Percentiles rank a stretch among this genome's conserved stretches.
Conservation (phyloP, 768 basidiomycete genomes). For the Hygrophoropsis aurantiaca region DNA sequence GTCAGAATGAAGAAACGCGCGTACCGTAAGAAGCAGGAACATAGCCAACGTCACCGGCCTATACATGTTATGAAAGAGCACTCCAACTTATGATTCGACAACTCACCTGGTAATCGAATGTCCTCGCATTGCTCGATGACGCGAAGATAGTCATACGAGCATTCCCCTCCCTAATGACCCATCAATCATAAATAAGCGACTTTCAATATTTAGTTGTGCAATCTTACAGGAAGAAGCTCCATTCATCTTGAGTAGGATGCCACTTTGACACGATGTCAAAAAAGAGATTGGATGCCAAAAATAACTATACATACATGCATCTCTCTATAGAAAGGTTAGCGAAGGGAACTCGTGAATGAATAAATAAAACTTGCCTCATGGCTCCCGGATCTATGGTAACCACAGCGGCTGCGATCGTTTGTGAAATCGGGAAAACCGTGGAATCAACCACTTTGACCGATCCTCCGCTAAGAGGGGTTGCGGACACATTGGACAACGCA, state of each 20-base stretch:
- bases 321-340: slow-evolving; percentile 35
- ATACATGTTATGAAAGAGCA: background rate
- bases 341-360: background rate
- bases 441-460: slow-evolving; percentile 53
- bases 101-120: slow-evolving; percentile 56
- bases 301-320: slow-evolving; percentile 44
- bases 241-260: slow-evolving; percentile 71
- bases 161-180: slow-evolving; percentile 52
- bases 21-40: slow-evolving; percentile 14
- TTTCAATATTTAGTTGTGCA: background rate
- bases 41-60: slow-evolving; percentile 23
- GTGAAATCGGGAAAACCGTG: slow-evolving; percentile 50
- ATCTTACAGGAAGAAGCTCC: slow-evolving; percentile 56
- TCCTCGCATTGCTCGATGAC: slow-evolving; percentile 49
- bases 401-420: slow-evolving; percentile 54
- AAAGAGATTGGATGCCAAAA: background rate
- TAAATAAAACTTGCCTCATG: slow-evolving; percentile 37
- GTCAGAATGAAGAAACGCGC: background rate
- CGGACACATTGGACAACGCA: slow-evolving; percentile 43
- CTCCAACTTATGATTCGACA: background rate
- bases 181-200: background rate
- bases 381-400: slow-evolving; percentile 58
- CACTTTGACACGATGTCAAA: slow-evolving; percentile 40
- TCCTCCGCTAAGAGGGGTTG: slow-evolving; percentile 47
- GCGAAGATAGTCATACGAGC: slow-evolving; percentile 60